Conservation (phyloP, 2,329 filamentous ascomycete genomes). For the Pyricularia sp. region DNA sequence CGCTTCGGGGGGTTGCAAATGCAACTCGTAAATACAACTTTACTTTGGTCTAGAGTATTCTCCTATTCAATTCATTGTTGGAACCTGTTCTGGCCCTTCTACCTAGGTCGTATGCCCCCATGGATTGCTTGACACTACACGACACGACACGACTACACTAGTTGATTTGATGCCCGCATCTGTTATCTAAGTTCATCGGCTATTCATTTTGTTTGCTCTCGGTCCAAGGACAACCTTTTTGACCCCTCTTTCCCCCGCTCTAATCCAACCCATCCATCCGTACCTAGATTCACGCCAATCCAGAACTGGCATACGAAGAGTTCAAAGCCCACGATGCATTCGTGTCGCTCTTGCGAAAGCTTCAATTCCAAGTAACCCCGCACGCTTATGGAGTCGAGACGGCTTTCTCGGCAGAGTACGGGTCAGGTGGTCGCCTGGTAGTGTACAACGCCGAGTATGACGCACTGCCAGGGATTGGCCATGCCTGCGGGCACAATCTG, state of each 20-base stretch:
- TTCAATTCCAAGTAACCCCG: constrained; percentile 33
- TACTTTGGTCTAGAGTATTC: too few species aligned
- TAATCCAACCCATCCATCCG: neutral
- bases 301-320: constrained; percentile 41
- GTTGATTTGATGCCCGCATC: too few species aligned
- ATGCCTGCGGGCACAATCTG: constrained; percentile 33
- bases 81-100: too few species aligned
- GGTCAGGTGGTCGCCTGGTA: constrained; percentile 9
- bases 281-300: constrained; percentile 25
- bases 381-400: constrained; percentile 42
- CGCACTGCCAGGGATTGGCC: constrained; percentile 25
- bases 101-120: too few species aligned
- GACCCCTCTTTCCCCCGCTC: neutral
- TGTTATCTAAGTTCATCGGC: too few species aligned
- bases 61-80: too few species aligned
- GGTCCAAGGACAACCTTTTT: too few species aligned
- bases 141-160: too few species aligned
- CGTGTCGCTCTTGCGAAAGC: constrained; percentile 28
- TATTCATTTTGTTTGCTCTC: neutral
- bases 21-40: too few species aligned
- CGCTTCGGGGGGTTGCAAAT: too few species aligned
- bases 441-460: constrained; percentile 17
- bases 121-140: too few species aligned
- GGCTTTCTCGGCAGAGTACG: constrained; percentile 31
- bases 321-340: constrained; percentile 39